Percentiles rank a stretch among this genome's conserved stretches.
Evolutionary conservation across 2,329 filamentous ascomycete genomes (phyloP).

Genomic region (Ophiocordyceps camponoti-floridani): DNA sequence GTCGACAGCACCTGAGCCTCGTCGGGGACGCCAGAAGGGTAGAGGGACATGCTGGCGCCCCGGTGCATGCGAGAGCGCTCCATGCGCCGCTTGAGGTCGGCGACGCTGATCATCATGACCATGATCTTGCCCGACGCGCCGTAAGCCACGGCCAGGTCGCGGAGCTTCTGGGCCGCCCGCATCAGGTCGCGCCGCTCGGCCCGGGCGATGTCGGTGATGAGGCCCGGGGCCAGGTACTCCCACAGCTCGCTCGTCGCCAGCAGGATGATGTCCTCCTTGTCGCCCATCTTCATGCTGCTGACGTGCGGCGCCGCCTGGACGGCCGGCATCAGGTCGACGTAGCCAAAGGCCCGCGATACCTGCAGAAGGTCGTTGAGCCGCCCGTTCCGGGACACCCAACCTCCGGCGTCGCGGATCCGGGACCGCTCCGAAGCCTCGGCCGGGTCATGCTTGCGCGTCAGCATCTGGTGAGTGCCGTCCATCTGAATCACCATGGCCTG

Average conservation of each 20-base stretch:
- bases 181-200: constrained; percentile 80
- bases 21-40: constrained; percentile 55
- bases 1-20: constrained; percentile 46
- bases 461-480: constrained; percentile 63
- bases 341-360: constrained; percentile 89
- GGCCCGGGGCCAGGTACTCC: constrained; percentile 80
- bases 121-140: constrained; percentile 90
- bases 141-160: constrained; percentile 89
- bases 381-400: constrained; percentile 88
- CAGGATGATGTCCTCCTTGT: constrained; percentile 85
- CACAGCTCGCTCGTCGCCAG: constrained; percentile 85
- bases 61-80: constrained; percentile 57
- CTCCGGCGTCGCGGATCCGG: constrained; percentile 83
- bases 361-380: constrained; percentile 82
- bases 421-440: constrained; percentile 70
- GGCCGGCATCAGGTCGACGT: constrained; percentile 79
- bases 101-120: constrained; percentile 95
- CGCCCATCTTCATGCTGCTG: constrained; percentile 57
- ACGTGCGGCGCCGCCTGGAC: constrained; percentile 85
- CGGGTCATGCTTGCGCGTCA: constrained; percentile 87
- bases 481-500: constrained; percentile 91
- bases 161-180: constrained; percentile 83
- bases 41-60: constrained; percentile 72
- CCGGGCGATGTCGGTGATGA: constrained; percentile 81
- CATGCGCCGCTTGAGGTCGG: constrained; percentile 67